Conservation (phyloP, 2,329 filamentous ascomycete genomes). For the Phaeosphaeriaceae sp. region DNA sequence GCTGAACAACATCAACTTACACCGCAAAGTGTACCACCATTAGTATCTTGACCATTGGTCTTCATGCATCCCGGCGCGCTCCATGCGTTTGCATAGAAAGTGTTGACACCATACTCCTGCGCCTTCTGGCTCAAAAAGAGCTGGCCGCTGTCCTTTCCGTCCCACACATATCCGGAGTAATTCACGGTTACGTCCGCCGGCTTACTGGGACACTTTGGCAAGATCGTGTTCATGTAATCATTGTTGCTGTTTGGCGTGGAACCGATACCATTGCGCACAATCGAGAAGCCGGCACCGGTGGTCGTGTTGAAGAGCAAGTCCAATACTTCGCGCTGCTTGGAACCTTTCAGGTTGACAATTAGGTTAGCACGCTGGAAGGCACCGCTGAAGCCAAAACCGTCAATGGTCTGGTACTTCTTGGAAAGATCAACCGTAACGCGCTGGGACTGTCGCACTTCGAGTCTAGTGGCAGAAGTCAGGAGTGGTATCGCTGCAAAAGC, state of each 20-base stretch:
- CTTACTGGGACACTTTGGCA: conserved; percentile 31
- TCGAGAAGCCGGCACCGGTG: conserved; percentile 54
- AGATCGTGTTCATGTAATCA: conserved; percentile 46
- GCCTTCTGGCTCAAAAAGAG: conserved; percentile 61
- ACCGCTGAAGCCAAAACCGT: conserved; percentile 56
- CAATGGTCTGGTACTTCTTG: conserved; percentile 56
- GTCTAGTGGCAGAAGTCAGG: conserved; percentile 14
- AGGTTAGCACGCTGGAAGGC: conserved; percentile 57
- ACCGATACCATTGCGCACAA: conserved; percentile 57
- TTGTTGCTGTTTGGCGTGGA: conserved; percentile 50
- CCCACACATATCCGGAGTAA: conserved; percentile 30
- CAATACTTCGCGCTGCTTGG: conserved; percentile 51
- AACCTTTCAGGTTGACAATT: conserved; percentile 50
- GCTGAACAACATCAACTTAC: conserved; percentile 13
- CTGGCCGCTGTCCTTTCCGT: conserved; percentile 52
- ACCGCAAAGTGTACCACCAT: conserved; percentile 57
- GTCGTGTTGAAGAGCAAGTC: conserved; percentile 57
- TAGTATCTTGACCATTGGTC: conserved; percentile 54
- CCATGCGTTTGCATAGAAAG: conserved; percentile 60
- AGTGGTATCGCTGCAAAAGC: conserved; percentile 18
- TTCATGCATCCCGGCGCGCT: conserved; percentile 61
- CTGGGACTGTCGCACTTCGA: conserved; percentile 25
- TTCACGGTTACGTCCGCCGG: conserved; percentile 18
- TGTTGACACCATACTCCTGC: conserved; percentile 52
- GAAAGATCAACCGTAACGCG: conserved; percentile 50